These are phyloP conservation scores for Hippophae tibetana DNA, from an alignment of 306 rosid species.

Conservation along the genomic window DNA sequence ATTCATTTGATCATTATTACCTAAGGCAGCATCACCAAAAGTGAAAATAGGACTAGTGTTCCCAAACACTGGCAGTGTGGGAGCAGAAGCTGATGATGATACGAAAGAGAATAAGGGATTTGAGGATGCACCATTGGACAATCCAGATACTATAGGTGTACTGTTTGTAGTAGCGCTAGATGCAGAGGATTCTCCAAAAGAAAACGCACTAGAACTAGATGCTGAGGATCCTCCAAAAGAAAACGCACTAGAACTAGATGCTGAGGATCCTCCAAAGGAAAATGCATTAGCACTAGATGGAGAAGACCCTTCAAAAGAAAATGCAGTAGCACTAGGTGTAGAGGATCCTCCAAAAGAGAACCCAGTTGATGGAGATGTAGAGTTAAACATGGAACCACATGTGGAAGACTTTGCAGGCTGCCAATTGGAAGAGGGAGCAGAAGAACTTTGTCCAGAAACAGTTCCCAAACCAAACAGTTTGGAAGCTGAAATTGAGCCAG, in stretches of 20 bases:
- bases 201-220: constrained; percentile 20
- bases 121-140: constrained; percentile 38
- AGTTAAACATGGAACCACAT: constrained; percentile 32
- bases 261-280: constrained; percentile 21
- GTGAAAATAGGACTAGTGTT: constrained; percentile 28
- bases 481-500: constrained; percentile 40
- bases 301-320: constrained; percentile 22
- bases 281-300: constrained; percentile 4
- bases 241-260: constrained; percentile 20
- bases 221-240: constrained; percentile 21
- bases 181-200: constrained; percentile 18
- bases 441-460: constrained; percentile 25
- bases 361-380: constrained; percentile 25
- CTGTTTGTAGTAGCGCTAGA: constrained; percentile 29
- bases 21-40: constrained; percentile 35
- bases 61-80: constrained; percentile 55
- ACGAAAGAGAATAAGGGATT: constrained; percentile 48
- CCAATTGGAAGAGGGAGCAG: constrained; percentile 55
- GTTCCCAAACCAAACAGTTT: constrained; percentile 31
- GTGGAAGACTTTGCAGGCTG: constrained; percentile 37
- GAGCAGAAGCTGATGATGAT: constrained; percentile 34
- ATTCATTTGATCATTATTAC: constrained; percentile 56
- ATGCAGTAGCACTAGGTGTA: constrained; percentile 1
- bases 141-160: constrained; percentile 34
- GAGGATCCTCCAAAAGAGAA: constrained; percentile 19